Percentiles rank a stretch among this genome's conserved stretches.
Conservation (phyloP, 768 basidiomycete genomes). For the Gymnopilus junonius region DNA sequence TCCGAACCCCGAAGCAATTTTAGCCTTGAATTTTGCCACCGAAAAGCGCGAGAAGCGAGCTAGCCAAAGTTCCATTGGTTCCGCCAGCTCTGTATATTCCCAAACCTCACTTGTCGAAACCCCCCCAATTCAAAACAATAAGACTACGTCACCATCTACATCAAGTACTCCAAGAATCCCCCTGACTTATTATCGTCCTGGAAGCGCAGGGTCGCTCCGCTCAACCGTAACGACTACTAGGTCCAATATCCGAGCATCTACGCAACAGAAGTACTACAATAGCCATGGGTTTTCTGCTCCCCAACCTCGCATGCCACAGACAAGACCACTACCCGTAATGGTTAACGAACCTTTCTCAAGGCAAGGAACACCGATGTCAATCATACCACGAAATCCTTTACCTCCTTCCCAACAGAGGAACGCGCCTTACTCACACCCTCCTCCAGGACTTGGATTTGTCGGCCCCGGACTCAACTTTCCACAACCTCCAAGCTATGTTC, state of each 20-base stretch:
- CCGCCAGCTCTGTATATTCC: conserved; percentile 24
- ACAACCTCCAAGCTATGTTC: conserved; percentile 10
- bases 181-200: conserved; percentile 11
- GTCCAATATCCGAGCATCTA: conserved; percentile 22
- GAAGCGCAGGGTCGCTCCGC: conserved; percentile 23
- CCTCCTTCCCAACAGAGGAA: conserved; percentile 6
- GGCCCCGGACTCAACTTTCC: conserved; percentile 15
- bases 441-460: conserved; percentile 13
- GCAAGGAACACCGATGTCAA: conserved; percentile 21
- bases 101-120: conserved; percentile 19
- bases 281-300: conserved; percentile 20
- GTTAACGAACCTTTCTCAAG: conserved; percentile 15
- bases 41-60: conserved; percentile 22
- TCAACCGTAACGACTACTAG: conserved; percentile 18
- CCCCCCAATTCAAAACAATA: background rate
- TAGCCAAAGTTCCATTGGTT: conserved; percentile 20
- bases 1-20: conserved; percentile 27
- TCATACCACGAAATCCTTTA: conserved; percentile 11
- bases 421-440: conserved; percentile 1
- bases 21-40: conserved; percentile 18
- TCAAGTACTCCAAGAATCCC: conserved; percentile 4
- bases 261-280: conserved; percentile 19
- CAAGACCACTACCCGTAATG: background rate
- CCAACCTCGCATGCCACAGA: conserved; percentile 11
- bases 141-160: conserved; percentile 1